Base-by-base conservation (phyloP, 1,139 yeast genomes). In the Ashbya aceris region DNA sequence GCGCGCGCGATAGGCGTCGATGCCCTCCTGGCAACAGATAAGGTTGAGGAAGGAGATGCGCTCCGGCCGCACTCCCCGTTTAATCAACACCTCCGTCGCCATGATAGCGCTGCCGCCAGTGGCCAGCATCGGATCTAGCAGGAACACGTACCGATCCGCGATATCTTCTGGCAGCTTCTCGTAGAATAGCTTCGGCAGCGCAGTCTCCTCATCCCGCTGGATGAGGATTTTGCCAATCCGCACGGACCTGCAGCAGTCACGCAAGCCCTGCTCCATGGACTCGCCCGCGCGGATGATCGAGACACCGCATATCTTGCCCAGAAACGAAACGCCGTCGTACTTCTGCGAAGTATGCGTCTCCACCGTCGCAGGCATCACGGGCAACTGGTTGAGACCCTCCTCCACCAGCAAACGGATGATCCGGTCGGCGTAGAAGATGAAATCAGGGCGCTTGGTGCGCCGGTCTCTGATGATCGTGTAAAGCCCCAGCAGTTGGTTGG, bases 211-310 rank as follows among this genome's bases (percentile, higher is more conserved):
- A 60, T 91, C 97, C 64, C 98, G 76, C 70, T 91, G 98, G 54
- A 91, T 91, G 61, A 91, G 71, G 52, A 91, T 91, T 70, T 91
- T 91, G 42, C 98, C 98, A 49, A 91, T 84, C 60, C 97, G 75
- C 35, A 91, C 98, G 7, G 95, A 83, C 54, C 98, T 75, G 63
- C 97, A 87, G 66, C 97, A 85, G 77, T 89, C 97, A 61, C 98
- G 77, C 50, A 91, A 71, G 17, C 97, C 98, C 73, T 86, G 94
- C 65, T 91, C 98, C 98, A 91, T 91, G 36, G 94, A 81, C 66
- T 91, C 98, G 50, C 98, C 98, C 7, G 98, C 98, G 60, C 98
- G 75, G 57, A 91, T 94, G 58, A 91, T 91, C 13, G 96, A 85
- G 29, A 91, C 98, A 49, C 98, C 98, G 64, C 97, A 91, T 47